Evolutionary conservation across 2,329 filamentous ascomycete genomes (phyloP), one percentile per base, ranked within the genome.

Genomic region (Aspergillus pseudotamarii): DNA sequence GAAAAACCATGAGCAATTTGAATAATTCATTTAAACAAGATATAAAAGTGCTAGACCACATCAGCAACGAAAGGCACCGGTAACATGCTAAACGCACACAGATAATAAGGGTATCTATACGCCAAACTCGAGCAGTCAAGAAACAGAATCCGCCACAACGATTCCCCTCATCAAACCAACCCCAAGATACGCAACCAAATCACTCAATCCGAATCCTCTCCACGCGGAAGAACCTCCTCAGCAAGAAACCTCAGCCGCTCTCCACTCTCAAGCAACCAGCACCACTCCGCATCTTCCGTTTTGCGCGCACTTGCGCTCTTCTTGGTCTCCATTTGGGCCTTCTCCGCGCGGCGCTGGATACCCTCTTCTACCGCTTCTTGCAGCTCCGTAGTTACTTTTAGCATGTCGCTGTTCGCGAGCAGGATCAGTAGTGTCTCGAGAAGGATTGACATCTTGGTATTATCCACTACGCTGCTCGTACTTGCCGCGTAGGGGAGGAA

Each of bases 381-480:
- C 19, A 89, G 66, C 6, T 66, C 67, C 1, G 71, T 70, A 4
- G 70, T 78, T 65, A 77, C 58, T 26, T 63, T 64, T 72, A 80
- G 48, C 69, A 74, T 68, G 1, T 75, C 73, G 36, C 72, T 71
- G 16, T 71, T 73, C 14, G 74, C 78, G 32, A 88, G 75, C 8
- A 88, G 78, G 53, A 88, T 83, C 34, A 92, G 71, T 57, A 92
- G 76, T 2, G 82, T 83, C 77, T 94, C 92, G 0, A 93, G 79
- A 34, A 91, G 75, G 11, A 94, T 77, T 2, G 89, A 89, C 43
- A 94, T 82, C 73, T 91, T 91, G 32, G 89, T 88, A 69, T 95
- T 94, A 66, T 93, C 90, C 23, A 86, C 84, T 0, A 85, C 76
- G 8, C 82, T 83, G 16, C 84, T 80, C 0, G 84, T 87, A 63